These are phyloP conservation scores for Hymenoscyphus scutula DNA, from an alignment of 2,329 filamentous ascomycete genomes.

Conservation along the genomic window DNA sequence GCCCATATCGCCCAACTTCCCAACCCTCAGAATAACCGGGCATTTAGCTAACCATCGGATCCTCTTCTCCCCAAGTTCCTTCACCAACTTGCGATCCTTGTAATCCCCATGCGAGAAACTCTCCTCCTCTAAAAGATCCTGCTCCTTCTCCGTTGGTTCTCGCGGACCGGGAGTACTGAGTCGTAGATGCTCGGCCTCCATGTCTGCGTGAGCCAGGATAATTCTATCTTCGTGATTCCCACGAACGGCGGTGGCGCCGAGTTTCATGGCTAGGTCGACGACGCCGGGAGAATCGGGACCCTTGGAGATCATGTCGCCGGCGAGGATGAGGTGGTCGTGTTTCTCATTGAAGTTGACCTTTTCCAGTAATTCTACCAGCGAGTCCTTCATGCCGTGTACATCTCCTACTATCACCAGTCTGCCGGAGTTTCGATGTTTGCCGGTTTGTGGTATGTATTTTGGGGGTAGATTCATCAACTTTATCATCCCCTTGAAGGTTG, in stretches of 20 bases:
- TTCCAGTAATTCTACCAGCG: constrained; percentile 63
- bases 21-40: constrained; percentile 75
- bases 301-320: constrained; percentile 80
- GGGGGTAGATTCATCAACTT: constrained; percentile 32
- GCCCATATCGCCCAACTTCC: constrained; percentile 57
- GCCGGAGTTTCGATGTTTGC: constrained; percentile 43
- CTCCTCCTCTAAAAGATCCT: constrained; percentile 29
- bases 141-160: constrained; percentile 32
- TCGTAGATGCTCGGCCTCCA: constrained; percentile 36
- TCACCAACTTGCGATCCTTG: constrained; percentile 31
- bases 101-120: constrained; percentile 32
- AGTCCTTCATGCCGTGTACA: constrained; percentile 80
- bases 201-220: constrained; percentile 58
- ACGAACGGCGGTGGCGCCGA: constrained; percentile 77
- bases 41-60: constrained; percentile 66
- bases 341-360: constrained; percentile 61
- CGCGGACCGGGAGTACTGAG: constrained; percentile 24
- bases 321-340: constrained; percentile 71
- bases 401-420: constrained; percentile 83
- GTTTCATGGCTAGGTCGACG: constrained; percentile 63
- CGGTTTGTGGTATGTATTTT: constrained; percentile 32
- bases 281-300: constrained; percentile 81
- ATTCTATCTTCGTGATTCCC: constrained; percentile 92
- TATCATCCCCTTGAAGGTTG: constrained; percentile 29
- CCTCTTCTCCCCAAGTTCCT: constrained; percentile 48